Conservation (phyloP, 257 asterid genomes). For the Rubia yunnanensis region DNA sequence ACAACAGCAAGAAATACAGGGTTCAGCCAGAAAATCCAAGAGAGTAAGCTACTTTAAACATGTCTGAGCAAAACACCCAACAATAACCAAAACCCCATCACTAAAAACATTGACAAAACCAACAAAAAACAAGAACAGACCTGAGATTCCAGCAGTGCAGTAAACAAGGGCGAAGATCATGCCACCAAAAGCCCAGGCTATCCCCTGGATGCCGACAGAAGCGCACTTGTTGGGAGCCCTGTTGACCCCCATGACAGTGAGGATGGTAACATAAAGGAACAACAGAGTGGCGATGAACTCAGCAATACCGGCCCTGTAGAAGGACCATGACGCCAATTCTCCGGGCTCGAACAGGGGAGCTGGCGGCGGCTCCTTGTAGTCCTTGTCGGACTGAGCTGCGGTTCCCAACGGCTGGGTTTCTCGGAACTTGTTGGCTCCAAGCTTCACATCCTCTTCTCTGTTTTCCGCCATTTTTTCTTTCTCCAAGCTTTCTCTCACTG, state of each 20-base stretch:
- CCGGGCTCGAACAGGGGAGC: slow-evolving; percentile 73
- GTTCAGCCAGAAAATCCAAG: not conserved
- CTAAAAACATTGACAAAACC: not conserved
- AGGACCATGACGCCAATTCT: slow-evolving; percentile 67
- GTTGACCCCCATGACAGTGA: slow-evolving; percentile 64
- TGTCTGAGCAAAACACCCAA: too few relatives aligned
- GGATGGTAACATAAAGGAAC: slow-evolving; percentile 58
- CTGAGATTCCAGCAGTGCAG: slow-evolving; percentile 80
- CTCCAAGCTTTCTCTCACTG: not conserved
- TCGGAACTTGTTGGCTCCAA: slow-evolving; percentile 56
- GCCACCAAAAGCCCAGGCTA: slow-evolving; percentile 88
- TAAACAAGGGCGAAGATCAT: slow-evolving; percentile 82
- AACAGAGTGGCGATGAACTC: slow-evolving; percentile 70
- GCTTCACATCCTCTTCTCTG: slow-evolving; percentile 66
- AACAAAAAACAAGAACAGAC: slow-evolving; percentile 11
- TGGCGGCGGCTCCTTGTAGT: slow-evolving; percentile 72
- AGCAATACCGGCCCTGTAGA: slow-evolving; percentile 81
- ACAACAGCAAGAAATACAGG: not conserved
- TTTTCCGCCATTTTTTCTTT: not conserved
- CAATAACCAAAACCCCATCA: too few relatives aligned
- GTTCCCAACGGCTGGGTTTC: slow-evolving; percentile 82
- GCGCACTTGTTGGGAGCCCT: slow-evolving; percentile 47
- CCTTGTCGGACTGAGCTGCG: slow-evolving; percentile 55
- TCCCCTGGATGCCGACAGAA: slow-evolving; percentile 70
- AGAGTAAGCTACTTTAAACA: not conserved